phyloP scores from a whole-genome alignment of 2,329 filamentous ascomycete genomes.

The Fusarium bactridioides region DNA sequence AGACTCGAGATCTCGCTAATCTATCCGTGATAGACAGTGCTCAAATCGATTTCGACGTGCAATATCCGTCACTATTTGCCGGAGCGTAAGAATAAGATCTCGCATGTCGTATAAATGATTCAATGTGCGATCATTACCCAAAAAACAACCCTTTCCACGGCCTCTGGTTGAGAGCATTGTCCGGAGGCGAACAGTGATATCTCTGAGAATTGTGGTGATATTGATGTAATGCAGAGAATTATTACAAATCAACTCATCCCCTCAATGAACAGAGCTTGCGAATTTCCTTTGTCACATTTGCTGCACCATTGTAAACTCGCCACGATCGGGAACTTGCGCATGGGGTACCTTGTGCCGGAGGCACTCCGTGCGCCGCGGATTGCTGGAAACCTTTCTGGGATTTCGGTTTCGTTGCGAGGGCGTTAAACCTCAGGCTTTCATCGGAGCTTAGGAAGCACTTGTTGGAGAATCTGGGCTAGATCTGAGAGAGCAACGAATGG shows the following conservation, averaged over 20 bases:
- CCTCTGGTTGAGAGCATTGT: not conserved
- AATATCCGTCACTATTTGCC: not conserved
- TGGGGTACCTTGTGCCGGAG: not conserved
- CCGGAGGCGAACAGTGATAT: not conserved
- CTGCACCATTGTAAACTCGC: constrained; percentile 12
- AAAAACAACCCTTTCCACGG: not conserved
- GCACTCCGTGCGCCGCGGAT: not conserved
- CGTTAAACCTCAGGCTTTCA: constrained; percentile 14
- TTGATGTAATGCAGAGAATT: constrained; percentile 15
- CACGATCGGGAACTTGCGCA: constrained; percentile 23
- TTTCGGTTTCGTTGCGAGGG: constrained; percentile 18
- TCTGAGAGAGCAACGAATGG: constrained; percentile 19
- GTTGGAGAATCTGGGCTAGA: constrained; percentile 22
- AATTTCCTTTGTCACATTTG: not conserved
- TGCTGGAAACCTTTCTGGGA: not conserved
- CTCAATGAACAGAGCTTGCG: constrained; percentile 5
- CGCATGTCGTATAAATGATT: not conserved
- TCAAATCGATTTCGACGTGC: not conserved
- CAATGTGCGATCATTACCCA: not conserved
- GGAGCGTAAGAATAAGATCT: not conserved
- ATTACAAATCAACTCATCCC: constrained; percentile 27
- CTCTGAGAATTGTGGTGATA: not conserved
- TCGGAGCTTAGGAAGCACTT: not conserved
- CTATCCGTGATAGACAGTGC: constrained; percentile 12
- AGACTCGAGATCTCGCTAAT: constrained; percentile 27